Evolutionary conservation across 192 early-diverging fungal genomes (phyloP).

Genomic region (Entomortierella beljakovae): DNA sequence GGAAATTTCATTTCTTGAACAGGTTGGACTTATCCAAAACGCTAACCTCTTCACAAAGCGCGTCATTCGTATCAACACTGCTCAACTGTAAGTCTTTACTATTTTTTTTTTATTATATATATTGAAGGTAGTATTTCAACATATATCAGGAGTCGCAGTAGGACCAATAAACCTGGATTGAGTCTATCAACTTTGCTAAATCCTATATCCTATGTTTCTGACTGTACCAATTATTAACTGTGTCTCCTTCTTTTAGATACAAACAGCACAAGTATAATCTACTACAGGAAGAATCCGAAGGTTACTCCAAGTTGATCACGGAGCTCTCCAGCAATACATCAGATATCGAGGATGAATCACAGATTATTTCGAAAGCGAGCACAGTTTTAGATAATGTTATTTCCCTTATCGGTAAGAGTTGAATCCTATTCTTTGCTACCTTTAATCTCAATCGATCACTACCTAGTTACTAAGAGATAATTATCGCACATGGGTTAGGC

Average conservation of each 20-base stretch:
- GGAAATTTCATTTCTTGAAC: constrained; percentile 65
- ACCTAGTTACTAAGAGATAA: too few species aligned
- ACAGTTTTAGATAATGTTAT: constrained; percentile 18
- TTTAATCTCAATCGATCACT: too few species aligned
- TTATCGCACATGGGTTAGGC: too few species aligned
- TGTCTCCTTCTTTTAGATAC: too few species aligned
- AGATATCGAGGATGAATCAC: constrained; percentile 10
- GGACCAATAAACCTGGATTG: too few species aligned
- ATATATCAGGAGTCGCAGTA: not conserved
- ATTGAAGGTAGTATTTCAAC: not conserved
- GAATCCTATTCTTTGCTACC: too few species aligned
- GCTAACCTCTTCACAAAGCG: constrained; percentile 55
- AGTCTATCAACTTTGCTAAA: too few species aligned
- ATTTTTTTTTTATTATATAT: not conserved
- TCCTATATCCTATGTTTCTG: too few species aligned
- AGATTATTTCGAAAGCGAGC: constrained; percentile 1
- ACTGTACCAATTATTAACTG: too few species aligned
- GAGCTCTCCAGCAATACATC: constrained; percentile 59
- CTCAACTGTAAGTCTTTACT: constrained; percentile 44
- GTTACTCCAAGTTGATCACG: constrained; percentile 80
- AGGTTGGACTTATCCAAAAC: constrained; percentile 60
- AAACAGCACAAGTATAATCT: constrained; percentile 89
- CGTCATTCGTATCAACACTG: constrained; percentile 66
- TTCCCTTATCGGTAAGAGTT: constrained; percentile 19
- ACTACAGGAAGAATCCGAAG: constrained; percentile 82